These are phyloP conservation scores for Kluyveromyces marxianus DNA, from an alignment of 1,139 yeast genomes.

Conservation along the genomic window DNA sequence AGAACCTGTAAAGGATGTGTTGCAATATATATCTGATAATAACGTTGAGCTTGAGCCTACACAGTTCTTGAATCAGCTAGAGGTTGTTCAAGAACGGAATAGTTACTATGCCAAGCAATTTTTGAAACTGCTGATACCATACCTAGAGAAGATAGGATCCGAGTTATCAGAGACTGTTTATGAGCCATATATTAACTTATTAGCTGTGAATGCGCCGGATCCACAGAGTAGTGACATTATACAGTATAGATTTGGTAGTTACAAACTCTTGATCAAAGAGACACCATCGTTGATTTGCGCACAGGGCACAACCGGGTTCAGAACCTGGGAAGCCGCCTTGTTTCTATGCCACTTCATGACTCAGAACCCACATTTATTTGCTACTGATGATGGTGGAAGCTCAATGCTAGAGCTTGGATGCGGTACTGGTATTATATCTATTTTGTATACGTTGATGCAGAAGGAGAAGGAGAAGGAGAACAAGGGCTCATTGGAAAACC, in stretches of 20 bases:
- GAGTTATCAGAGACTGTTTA: constrained; percentile 42
- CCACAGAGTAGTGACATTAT: constrained; percentile 45
- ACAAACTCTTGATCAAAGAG: constrained; percentile 44
- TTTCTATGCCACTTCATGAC: constrained; percentile 47
- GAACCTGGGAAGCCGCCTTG: constrained; percentile 96
- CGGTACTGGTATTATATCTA: constrained; percentile 75
- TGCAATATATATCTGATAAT: constrained; percentile 3
- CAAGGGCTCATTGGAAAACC: neutral
- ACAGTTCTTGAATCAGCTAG: constrained; percentile 11
- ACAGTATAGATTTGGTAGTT: constrained; percentile 35
- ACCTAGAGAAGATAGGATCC: constrained; percentile 31
- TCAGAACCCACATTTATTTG: constrained; percentile 4
- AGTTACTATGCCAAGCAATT: constrained; percentile 44
- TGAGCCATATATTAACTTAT: constrained; percentile 41
- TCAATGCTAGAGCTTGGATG: constrained; percentile 69
- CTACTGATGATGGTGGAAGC: constrained; percentile 1
- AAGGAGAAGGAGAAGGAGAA: neutral
- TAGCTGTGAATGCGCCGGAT: constrained; percentile 35
- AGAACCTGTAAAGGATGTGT: constrained; percentile 11
- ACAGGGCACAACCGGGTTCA: constrained; percentile 72
- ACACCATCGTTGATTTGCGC: constrained; percentile 62
- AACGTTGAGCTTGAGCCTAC: constrained; percentile 2
- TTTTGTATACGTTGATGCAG: constrained; percentile 28
- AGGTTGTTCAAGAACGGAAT: constrained; percentile 29
- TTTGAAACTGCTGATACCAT: constrained; percentile 36